Evolutionary conservation across 2,329 filamentous ascomycete genomes (phyloP).

Genomic region (Sphaerostilbella broomeana): DNA sequence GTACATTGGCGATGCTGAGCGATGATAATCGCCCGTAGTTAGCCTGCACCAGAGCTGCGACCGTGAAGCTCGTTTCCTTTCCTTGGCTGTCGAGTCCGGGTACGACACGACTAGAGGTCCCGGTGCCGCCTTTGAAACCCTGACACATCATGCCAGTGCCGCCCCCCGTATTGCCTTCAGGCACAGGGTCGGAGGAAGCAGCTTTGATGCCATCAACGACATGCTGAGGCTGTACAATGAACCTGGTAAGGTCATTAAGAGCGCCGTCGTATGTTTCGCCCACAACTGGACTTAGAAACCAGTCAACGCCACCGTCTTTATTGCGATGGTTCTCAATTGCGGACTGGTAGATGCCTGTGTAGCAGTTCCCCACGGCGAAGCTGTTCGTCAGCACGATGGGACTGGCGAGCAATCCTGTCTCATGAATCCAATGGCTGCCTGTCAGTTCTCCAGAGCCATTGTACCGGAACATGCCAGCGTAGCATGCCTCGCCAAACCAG

Average conservation of each 20-base stretch:
- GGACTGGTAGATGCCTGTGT: conserved; percentile 47
- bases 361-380: conserved; percentile 43
- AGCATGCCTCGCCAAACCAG: conserved; percentile 37
- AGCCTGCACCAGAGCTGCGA: conserved; percentile 52
- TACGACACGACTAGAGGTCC: conserved; percentile 44
- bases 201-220: conserved; percentile 46
- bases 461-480: conserved; percentile 45
- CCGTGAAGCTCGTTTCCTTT: conserved; percentile 39
- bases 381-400: conserved; percentile 53
- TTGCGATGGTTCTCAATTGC: conserved; percentile 37
- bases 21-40: conserved; percentile 53
- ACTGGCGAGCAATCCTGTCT: conserved; percentile 48
- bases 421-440: conserved; percentile 50
- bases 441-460: conserved; percentile 56
- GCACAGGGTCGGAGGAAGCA: conserved; percentile 42
- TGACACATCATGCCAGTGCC: conserved; percentile 59
- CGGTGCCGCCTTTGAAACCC: conserved; percentile 57
- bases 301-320: conserved; percentile 36
- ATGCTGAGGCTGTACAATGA: conserved; percentile 44
- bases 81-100: conserved; percentile 26
- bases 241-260: conserved; percentile 47
- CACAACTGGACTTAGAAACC: conserved; percentile 49
- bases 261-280: conserved; percentile 54
- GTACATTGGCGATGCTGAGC: conserved; percentile 50
- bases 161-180: conserved; percentile 54